Conservation (phyloP, 2,329 filamentous ascomycete genomes). For the Paraphaeosphaeria minitans region DNA sequence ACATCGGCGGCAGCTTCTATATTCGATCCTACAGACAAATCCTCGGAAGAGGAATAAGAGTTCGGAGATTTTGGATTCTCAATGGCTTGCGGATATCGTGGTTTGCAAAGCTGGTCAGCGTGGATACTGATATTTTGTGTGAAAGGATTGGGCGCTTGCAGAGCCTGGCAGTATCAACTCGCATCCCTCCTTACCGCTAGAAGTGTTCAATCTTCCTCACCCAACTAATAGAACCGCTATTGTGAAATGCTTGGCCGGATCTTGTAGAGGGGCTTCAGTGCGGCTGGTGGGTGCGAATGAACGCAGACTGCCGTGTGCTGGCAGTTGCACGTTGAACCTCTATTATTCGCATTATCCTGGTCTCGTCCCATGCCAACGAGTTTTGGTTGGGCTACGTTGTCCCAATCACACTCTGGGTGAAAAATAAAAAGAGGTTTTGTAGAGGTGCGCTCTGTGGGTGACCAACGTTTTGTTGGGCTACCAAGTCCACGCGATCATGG, state of each 20-base stretch:
- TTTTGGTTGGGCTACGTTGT: too few relatives aligned
- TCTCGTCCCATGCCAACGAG: too few relatives aligned
- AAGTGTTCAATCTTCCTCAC: too few relatives aligned
- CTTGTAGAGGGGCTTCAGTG: too few relatives aligned
- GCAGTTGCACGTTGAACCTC: neutral
- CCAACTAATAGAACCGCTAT: too few relatives aligned
- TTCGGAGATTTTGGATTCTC: slow-evolving; percentile 94
- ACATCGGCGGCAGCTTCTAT: slow-evolving; percentile 97
- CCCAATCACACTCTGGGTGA: neutral
- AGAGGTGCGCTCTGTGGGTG: neutral
- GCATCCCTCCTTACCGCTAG: too few relatives aligned
- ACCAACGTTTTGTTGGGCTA: neutral
- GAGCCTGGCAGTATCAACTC: too few relatives aligned
- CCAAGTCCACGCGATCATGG: neutral
- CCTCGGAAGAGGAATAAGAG: slow-evolving; percentile 90
- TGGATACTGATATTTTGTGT: slow-evolving; percentile 66
- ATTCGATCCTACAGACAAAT: slow-evolving; percentile 96
- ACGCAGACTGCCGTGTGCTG: too few relatives aligned
- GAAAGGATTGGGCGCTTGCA: neutral
- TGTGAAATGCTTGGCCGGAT: too few relatives aligned
- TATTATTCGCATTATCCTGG: neutral
- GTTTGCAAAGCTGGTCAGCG: slow-evolving; percentile 96
- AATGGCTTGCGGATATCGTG: slow-evolving; percentile 98
- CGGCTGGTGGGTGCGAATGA: too few relatives aligned
- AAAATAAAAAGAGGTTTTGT: neutral